A percentile compares a stretch with the other conserved stretches of the same genome.
Evolutionary conservation across 106 monocot species (phyloP).

Genomic region (Acorus calamus): DNA sequence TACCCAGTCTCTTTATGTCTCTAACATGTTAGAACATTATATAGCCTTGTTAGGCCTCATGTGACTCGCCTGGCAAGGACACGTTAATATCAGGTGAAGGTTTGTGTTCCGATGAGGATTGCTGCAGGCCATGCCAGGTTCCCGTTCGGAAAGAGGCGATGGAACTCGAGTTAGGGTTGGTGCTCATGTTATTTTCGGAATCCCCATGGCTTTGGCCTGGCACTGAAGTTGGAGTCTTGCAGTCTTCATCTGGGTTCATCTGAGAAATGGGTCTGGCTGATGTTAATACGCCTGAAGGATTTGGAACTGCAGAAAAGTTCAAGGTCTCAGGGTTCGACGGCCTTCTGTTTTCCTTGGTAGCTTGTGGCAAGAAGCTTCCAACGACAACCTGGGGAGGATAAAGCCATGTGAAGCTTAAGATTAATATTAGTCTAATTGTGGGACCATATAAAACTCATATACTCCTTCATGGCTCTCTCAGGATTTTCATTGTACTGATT

Average conservation of each 20-base stretch:
- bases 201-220: slow-evolving; percentile 6
- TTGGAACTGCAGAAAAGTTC: slow-evolving; percentile 6
- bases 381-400: slow-evolving; percentile 35
- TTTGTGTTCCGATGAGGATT: slow-evolving; percentile 23
- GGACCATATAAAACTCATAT: no score
- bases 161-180: slow-evolving; percentile 9
- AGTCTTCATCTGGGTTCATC: slow-evolving; percentile 17
- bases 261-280: slow-evolving; percentile 33
- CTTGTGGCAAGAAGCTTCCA: slow-evolving; percentile 51
- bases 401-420: neutral
- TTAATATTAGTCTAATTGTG: neutral
- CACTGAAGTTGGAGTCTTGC: slow-evolving; percentile 16
- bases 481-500: no score
- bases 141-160: slow-evolving; percentile 10
- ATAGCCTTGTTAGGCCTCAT: no score
- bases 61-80: slow-evolving; percentile 5
- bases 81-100: slow-evolving; percentile 54
- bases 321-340: slow-evolving; percentile 16
- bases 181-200: slow-evolving; percentile 5
- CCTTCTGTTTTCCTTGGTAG: slow-evolving; percentile 30
- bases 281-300: slow-evolving; percentile 12
- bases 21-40: no score
- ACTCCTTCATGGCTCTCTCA: no score
- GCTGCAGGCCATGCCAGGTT: slow-evolving; percentile 29
- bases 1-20: no score